Evolutionary conservation across 139 green algal genomes (phyloP).

Genomic region (Ettlia oleoabundans): DNA sequence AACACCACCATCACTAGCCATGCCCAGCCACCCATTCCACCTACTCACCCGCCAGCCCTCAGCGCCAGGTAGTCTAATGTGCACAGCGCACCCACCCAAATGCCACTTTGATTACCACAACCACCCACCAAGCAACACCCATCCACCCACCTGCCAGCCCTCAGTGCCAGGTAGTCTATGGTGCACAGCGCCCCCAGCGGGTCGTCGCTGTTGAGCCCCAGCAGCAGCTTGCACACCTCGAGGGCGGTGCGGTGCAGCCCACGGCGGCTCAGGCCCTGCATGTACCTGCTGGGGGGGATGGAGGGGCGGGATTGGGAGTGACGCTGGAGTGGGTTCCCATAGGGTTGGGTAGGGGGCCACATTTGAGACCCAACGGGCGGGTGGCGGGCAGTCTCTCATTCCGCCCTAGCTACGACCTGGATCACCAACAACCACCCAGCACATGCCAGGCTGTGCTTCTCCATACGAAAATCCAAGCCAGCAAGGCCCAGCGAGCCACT

Average conservation of each 20-base stretch:
- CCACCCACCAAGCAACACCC: no score
- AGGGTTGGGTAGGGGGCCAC: no score
- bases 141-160: slow-evolving; percentile 48
- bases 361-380: no score
- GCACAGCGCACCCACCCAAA: no score
- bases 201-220: slow-evolving; percentile 84
- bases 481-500: background rate
- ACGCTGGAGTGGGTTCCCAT: no score
- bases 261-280: slow-evolving; percentile 77
- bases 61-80: no score
- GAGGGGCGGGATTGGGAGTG: no score
- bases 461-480: no score
- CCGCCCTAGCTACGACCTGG: no score
- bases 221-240: slow-evolving; percentile 91
- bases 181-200: slow-evolving; percentile 77
- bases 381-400: no score
- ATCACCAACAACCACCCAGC: background rate
- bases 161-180: slow-evolving; percentile 91
- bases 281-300: slow-evolving; percentile 40
- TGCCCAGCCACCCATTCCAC: background rate
- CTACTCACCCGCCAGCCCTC: slow-evolving; percentile 6
- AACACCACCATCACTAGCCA: no score
- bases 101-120: no score
- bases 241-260: slow-evolving; percentile 86
- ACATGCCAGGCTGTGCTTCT: background rate